Base-by-base conservation (phyloP, 257 asterid genomes). In the Perilla frutescens region DNA sequence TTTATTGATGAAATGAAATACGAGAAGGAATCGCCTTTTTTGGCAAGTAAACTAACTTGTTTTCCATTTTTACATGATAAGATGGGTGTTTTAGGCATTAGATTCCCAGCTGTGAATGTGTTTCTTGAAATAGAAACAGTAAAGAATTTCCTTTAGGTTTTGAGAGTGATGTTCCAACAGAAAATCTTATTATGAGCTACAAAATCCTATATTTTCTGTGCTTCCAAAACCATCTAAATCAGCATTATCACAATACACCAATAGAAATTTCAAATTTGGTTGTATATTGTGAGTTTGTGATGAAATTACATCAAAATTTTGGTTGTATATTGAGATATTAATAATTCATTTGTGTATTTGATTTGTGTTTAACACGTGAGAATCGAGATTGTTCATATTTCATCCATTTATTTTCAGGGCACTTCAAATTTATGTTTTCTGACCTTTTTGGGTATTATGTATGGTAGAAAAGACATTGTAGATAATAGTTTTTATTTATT, bases 161-260 rank as follows among this genome's bases (percentile, higher is more conserved):
- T 40, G 56, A 44, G 49, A 56, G 65, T 55, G 75, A 70, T 70
- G 29, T 53, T 41, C 53, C 54, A 13, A 13, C 66, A 41, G 12
- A 48, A 37, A 50, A 68, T 51, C 62, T 50, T 12, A 49, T 48
- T 68, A 60, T 49, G 51, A 54, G 48, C 48, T 48, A 56, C 77
- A 26, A 40, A 63, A 34, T 65, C 51, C 60, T 74, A 54, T 74
- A 66, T 73, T 54, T 37, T 58, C 4, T 68, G 62, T 50, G 37
- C 37, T 36, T 15, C 50, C 51, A 62, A 51, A 39, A 40, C 55
- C 20, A 43, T 63, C 8, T 63, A 20, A 41, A 20, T 63, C 39
- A 43, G 5, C 53, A 62, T 62, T 15, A 62, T 62, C 67, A 39
- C 50, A 36, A 61, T 39, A 14, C 3, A n/a, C 4, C 8, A 20